phyloP scores from a whole-genome alignment of 176 grass and related monocot genomes.

The Eleusine indica region DNA sequence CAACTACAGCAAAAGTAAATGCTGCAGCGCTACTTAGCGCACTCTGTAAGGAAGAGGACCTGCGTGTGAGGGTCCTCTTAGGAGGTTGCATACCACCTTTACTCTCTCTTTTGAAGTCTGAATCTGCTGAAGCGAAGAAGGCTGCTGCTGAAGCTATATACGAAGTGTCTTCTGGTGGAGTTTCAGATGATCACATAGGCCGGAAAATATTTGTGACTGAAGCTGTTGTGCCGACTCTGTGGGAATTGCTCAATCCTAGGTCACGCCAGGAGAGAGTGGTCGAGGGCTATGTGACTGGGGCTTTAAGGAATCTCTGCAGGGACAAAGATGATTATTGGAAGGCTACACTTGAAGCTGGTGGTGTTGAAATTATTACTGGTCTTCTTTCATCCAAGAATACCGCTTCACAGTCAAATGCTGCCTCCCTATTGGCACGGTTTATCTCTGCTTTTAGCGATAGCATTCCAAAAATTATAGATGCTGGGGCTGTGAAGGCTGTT shows the following conservation, averaged over 20 bases:
- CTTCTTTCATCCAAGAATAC: slow-evolving; percentile 91
- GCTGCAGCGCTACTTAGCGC: slow-evolving; percentile 70
- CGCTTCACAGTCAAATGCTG: slow-evolving; percentile 91
- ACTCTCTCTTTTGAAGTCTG: slow-evolving; percentile 84
- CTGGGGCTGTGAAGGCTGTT: slow-evolving; percentile 81
- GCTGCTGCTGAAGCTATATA: slow-evolving; percentile 89
- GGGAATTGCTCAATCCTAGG: slow-evolving; percentile 78
- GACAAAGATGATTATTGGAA: slow-evolving; percentile 96
- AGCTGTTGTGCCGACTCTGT: slow-evolving; percentile 86
- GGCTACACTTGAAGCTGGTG: slow-evolving; percentile 88
- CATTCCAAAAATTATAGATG: slow-evolving; percentile 79
- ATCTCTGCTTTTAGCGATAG: slow-evolving; percentile 87
- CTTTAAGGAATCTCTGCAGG: slow-evolving; percentile 92
- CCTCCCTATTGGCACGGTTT: slow-evolving; percentile 88
- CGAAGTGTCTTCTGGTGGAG: slow-evolving; percentile 85
- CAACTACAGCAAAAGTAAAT: slow-evolving; percentile 75
- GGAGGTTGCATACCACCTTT: slow-evolving; percentile 95
- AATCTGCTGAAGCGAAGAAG: slow-evolving; percentile 73
- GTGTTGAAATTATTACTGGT: slow-evolving; percentile 93
- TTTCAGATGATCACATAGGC: slow-evolving; percentile 94
- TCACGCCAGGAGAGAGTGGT: slow-evolving; percentile 74
- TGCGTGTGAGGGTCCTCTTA: slow-evolving; percentile 82
- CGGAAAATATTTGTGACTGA: slow-evolving; percentile 99
- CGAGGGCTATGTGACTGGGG: slow-evolving; percentile 90
- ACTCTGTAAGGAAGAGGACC: slow-evolving; percentile 93